Evolutionary conservation across 2,329 filamentous ascomycete genomes (phyloP), one percentile per base, ranked within the genome.

Genomic region (Xenoacremonium recifei): DNA sequence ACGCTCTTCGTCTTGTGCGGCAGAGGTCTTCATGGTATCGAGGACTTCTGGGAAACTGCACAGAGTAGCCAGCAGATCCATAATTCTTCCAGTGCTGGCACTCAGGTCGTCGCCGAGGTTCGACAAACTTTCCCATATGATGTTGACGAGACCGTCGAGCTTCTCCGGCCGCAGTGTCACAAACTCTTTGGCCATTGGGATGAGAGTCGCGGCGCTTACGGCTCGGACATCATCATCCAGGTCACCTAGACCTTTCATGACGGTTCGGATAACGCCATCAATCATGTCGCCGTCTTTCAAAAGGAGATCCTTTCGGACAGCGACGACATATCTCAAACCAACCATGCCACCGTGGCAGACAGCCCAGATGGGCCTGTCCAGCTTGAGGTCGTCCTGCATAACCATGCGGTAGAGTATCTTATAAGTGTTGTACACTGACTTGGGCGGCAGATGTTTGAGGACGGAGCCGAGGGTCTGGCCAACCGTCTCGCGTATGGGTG

Each of bases 341-440:
- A 97, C 91, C 93, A 99, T 99, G 48, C 93, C 93, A 52, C 93
- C 93, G 63, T 99, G 95, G 58, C 91, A 96, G 27, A 96, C 87
- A 45, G 95, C 89, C 93, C 93, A 99, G 21, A 90, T 77, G 12
- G 87, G 83, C 21, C 79, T 80, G 18, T 85, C 82, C 18, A 91
- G 71, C 27, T 82, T 79, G 17, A 93, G 71, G 53, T 95, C 88
- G 31, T 85, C 82, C 61, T 96, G 90, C 82, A 96, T 93, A 27
- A 97, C 90, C 71, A 99, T 87, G 27, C 87, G 81, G 57, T 93
- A 86, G 4, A 99, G 76, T 32, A 95, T 85, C 34, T 76, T 79
- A 63, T 97, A 97, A 29, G 95, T 87, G 40, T 84, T 80, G 55
- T 92, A 80, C 18, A 99, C 92, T 4, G 89, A 92, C 13, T 78